Evolutionary conservation across 805 yeast genomes (phyloP), one percentile per base, ranked within the genome.

Genomic region (Wickerhamiella domercqiae): DNA sequence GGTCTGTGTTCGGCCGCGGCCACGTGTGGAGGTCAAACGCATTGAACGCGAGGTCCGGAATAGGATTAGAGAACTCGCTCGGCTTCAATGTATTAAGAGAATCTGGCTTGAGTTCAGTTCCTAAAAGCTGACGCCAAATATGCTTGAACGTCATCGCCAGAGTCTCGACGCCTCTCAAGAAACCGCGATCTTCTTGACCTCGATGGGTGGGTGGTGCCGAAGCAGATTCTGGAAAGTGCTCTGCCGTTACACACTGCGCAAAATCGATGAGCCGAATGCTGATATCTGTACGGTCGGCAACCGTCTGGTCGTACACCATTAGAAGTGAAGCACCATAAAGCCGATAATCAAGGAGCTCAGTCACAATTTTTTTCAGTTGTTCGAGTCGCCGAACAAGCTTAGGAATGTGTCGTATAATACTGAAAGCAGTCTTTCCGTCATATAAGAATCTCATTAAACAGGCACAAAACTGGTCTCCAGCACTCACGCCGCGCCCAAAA

Each of bases 261-360:
- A 90, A 90, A 60, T 90, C 99, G 47, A 90, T 90, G 39, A 93
- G 68, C 44, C 84, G 72, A 22, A 51, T 38, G 6, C 51, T 42
- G 32, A 49, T 42, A 35, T 48, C 48, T 18, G 53, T 47, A 29
- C 47, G 46, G n/a, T 41, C 46, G 17, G 32, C 37, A 16, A 46
- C 51, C 2, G 39, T 50, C 9, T 84, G 93, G 52, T 90, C 97
- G 56, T 87, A 87, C 75, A 90, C 82, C 47, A 90, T 64, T 47
- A 90, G 63, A 40, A 90, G 63, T 5, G 93, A 78, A 1, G 94
- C 78, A 1, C 98, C 99, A 56, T 90, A 90, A 51, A 90, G 67
- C 43, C 99, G 64, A 56, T 84, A 90, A 6, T 87, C 86, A 13
- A 63, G 61, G 35, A 90, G 63, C 32, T 62, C 59, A 3, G 53